phyloP scores from a whole-genome alignment of 139 green algal species.

The Chlamydomonas incerta region DNA sequence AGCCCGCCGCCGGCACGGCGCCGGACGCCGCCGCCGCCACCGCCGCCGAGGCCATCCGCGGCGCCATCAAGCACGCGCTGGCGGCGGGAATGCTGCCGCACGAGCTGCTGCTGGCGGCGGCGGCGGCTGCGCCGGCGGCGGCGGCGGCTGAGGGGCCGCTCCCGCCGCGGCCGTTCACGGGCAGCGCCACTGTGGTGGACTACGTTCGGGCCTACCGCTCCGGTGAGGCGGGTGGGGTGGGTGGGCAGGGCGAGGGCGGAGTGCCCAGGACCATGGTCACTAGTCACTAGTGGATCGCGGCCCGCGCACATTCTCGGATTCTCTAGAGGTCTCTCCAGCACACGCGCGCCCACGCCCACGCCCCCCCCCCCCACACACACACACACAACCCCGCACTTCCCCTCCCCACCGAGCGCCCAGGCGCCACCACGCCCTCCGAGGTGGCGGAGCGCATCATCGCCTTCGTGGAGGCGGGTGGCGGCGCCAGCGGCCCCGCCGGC shows the following conservation, averaged over 20 bases:
- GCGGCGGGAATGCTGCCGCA: constrained; percentile 4
- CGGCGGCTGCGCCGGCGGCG: too few relatives aligned
- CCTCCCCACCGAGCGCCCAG: constrained; percentile 2
- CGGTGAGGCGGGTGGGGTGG: constrained; percentile 10
- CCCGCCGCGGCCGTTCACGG: not conserved
- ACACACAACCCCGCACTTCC: too few relatives aligned
- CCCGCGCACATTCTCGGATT: not conserved
- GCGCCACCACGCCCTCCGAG: constrained; percentile 49
- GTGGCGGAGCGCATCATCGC: constrained; percentile 66
- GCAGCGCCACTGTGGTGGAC: constrained; percentile 35
- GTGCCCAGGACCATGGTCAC: too few relatives aligned
- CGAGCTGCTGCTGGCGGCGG: not conserved
- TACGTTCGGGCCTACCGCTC: constrained; percentile 37
- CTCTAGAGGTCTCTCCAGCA: too few relatives aligned
- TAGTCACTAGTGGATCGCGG: not conserved
- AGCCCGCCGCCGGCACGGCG: too few relatives aligned
- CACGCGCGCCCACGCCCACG: not conserved
- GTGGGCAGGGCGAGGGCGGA: too few relatives aligned
- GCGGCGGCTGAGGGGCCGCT: not conserved
- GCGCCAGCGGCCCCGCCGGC: constrained; percentile 34
- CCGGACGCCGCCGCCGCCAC: too few relatives aligned
- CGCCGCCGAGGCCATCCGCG: too few relatives aligned
- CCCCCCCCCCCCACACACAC: not conserved
- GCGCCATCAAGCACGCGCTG: not conserved
- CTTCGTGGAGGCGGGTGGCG: constrained; percentile 25